Evolutionary conservation across 768 basidiomycete species (phyloP), one percentile per base, ranked within the genome.

Genomic region (Russula emetica): DNA sequence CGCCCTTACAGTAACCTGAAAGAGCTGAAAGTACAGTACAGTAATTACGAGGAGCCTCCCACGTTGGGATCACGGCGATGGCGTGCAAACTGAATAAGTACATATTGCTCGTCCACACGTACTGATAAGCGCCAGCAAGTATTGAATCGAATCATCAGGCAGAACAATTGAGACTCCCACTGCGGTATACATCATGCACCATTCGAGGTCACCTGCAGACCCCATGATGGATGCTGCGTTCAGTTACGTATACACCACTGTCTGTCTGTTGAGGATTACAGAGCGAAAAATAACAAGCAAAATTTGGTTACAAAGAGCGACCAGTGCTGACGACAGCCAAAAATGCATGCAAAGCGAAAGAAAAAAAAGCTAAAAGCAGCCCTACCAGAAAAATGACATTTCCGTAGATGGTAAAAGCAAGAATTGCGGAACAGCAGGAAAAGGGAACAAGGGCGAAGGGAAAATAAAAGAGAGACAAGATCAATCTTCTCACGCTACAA

Each of bases 231-330:
- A 36, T 60, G 47, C 49, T 16, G 47, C 36, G 58, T 55, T 45
- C 55, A 30, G 53, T 36, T 64, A 64, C 45, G 44, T 60, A 64
- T 64, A 64, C 62, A 63, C 57, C 62, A 62, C 61, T 28, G 26
- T 22, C 44, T 63, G 63, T 60, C 14, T 38, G 38, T 38, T 38
- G 53, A 40, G 30, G n/a, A 54, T 64, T 64, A 64, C 63, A 64
- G 52, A 60, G 58, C n/a, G 44, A 26, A 63, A 38, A 47, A 22
- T 38, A 38, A 44, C 34, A 8, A 44, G 42, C 40, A 38, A 49
- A 59, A 14, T 32, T 7, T n/a, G 28, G 10, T 34, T 8, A 52
- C 28, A 40, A 63, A 22, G 28, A 59, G 42, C 3, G 18, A 38
- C 26, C 8, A 13, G 44, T 49, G 58, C 44, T 32, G 16, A 45